Percentiles rank a stretch among this genome's conserved stretches.
Conservation (phyloP, 2,329 filamentous ascomycete species). For the Berkeleyomyces rouxiae region DNA sequence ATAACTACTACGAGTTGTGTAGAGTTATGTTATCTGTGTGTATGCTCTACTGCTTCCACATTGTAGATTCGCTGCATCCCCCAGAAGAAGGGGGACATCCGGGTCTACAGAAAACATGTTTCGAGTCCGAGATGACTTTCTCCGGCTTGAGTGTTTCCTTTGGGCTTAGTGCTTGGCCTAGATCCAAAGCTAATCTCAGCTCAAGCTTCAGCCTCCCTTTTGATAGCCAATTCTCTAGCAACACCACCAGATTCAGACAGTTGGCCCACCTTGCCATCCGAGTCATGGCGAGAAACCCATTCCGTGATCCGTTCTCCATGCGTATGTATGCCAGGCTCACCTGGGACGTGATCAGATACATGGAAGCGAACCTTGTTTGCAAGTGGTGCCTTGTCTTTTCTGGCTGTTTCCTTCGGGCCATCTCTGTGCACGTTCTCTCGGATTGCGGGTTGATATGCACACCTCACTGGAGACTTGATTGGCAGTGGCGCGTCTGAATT, state of each 20-base stretch:
- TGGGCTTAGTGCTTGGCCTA: neutral
- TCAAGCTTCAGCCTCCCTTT: neutral
- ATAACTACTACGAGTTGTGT: no score
- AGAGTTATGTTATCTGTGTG: neutral
- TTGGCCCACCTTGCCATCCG: neutral
- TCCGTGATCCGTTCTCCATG: neutral
- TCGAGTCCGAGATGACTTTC: neutral
- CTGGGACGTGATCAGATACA: neutral
- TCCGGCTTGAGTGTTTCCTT: neutral
- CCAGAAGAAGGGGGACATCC: no score
- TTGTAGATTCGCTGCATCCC: no score
- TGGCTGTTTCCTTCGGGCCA: neutral
- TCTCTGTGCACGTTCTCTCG: no score
- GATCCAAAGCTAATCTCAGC: neutral
- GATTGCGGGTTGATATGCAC: no score
- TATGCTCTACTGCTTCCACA: neutral
- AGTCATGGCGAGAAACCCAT: neutral
- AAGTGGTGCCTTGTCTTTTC: neutral
- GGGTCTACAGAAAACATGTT: neutral
- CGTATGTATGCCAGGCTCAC: neutral
- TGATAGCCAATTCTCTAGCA: neutral
- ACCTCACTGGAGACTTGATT: neutral
- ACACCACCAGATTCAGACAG: neutral
- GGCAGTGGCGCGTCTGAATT: neutral
- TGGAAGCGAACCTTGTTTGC: neutral